Evolutionary conservation across 1,284 basidiomycete genomes (phyloP).

Genomic region (Salmacisia buchloeana): DNA sequence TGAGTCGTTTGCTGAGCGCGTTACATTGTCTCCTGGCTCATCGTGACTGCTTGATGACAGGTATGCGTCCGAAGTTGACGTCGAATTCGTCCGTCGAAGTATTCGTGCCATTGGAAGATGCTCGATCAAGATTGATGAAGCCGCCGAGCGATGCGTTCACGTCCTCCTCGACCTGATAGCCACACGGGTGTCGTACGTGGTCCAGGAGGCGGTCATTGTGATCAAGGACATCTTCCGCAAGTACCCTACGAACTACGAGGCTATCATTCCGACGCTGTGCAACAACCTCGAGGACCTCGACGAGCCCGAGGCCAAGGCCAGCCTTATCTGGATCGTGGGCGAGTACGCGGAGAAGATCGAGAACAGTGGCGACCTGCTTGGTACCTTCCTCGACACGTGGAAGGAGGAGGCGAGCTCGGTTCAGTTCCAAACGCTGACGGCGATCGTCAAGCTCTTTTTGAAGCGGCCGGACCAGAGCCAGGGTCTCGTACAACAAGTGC

Average conservation of each 20-base stretch:
- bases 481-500: conserved; percentile 77
- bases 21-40: not conserved
- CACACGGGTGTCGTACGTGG: conserved; percentile 91
- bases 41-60: too few relatives aligned
- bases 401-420: conserved; percentile 89
- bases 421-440: conserved; percentile 89
- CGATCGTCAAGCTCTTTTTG: conserved; percentile 93
- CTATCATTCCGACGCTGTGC: conserved; percentile 89
- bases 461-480: conserved; percentile 71
- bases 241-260: conserved; percentile 96
- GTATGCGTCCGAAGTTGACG: conserved; percentile 94
- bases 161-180: conserved; percentile 84
- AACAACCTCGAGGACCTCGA: conserved; percentile 92
- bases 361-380: conserved; percentile 86
- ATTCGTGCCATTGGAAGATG: conserved; percentile 93
- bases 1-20: conserved; percentile 51
- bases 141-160: conserved; percentile 90
- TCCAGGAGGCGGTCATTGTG: conserved; percentile 95
- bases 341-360: conserved; percentile 96
- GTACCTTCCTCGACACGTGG: conserved; percentile 82
- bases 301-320: conserved; percentile 95
- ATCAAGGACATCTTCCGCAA: conserved; percentile 99
- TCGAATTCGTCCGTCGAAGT: conserved; percentile 91
- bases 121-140: conserved; percentile 87
- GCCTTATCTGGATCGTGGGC: conserved; percentile 97